Evolutionary conservation across 495 filamentous ascomycete genomes (phyloP).

Genomic region (Rostrohypoxylon terebratum): DNA sequence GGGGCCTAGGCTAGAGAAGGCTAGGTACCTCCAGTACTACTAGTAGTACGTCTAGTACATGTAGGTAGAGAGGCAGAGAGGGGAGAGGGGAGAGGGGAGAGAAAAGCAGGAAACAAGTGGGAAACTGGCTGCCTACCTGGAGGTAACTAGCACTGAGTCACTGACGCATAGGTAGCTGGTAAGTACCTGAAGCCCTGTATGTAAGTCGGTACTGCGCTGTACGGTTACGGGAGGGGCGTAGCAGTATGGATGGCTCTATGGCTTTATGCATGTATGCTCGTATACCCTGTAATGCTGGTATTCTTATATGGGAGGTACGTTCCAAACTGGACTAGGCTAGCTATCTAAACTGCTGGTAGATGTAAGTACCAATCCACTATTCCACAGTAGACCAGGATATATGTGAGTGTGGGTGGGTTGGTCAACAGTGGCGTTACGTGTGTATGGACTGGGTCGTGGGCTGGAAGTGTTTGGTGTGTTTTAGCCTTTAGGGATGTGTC

Average conservation of each 20-base stretch:
- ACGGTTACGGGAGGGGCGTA: conserved; percentile 43
- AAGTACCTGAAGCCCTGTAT: neutral
- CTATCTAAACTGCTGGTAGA: conserved; percentile 35
- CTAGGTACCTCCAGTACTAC: too few relatives aligned
- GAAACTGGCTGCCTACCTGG: conserved; percentile 13
- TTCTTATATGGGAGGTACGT: conserved; percentile 25
- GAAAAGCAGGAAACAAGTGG: conserved; percentile 41
- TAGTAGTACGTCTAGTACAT: too few relatives aligned
- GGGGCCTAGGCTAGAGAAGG: neutral
- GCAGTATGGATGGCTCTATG: conserved; percentile 13
- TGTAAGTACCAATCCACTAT: conserved; percentile 36
- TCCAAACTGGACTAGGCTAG: conserved; percentile 42
- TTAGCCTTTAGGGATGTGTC: neutral
- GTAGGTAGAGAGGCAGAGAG: too few relatives aligned
- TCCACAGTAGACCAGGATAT: conserved; percentile 30
- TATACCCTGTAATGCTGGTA: too few relatives aligned
- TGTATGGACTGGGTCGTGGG: neutral
- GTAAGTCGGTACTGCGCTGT: conserved; percentile 30
- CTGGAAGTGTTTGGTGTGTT: too few relatives aligned
- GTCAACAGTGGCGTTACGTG: conserved; percentile 42
- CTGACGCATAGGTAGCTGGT: conserved; percentile 7
- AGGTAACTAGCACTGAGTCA: too few relatives aligned
- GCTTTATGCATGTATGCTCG: too few relatives aligned
- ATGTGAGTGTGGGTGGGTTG: conserved; percentile 20
- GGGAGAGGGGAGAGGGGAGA: conserved; percentile 9